Evolutionary conservation across 202 grass and related monocot genomes (phyloP).

Genomic region (Thinopyrum obtusiflorum): DNA sequence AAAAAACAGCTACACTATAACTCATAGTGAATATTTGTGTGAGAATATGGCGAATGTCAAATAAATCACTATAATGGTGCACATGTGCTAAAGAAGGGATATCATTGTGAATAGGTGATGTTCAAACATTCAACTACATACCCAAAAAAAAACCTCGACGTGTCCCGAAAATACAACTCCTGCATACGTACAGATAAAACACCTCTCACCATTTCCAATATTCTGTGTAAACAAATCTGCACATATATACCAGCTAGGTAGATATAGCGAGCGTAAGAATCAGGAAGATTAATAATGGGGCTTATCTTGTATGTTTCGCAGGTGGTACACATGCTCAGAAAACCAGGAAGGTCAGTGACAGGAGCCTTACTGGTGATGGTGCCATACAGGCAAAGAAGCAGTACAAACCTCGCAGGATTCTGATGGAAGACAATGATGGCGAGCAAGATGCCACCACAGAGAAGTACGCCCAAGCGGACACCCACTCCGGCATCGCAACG

Average conservation of each 20-base stretch:
- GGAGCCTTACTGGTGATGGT: background rate
- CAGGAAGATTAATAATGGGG: background rate
- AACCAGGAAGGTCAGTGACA: slow-evolving; percentile 3
- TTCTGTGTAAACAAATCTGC: background rate
- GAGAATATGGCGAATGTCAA: background rate
- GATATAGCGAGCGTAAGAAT: background rate
- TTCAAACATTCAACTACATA: background rate
- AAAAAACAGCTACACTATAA: background rate
- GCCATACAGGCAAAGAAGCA: background rate
- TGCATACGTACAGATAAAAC: background rate
- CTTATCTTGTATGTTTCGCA: background rate
- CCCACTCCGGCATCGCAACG: background rate
- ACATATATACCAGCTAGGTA: background rate
- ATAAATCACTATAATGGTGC: background rate
- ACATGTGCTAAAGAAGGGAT: background rate
- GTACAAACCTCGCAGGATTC: background rate
- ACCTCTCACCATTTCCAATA: background rate
- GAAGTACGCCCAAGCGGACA: background rate
- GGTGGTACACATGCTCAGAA: background rate
- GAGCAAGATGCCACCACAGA: background rate
- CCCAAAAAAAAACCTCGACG: background rate
- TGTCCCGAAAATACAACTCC: background rate
- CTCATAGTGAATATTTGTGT: background rate
- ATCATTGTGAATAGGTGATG: background rate
- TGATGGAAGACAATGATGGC: background rate